Evolutionary conservation across 441 rosid species (phyloP).

Genomic region (Kokia cookei): DNA sequence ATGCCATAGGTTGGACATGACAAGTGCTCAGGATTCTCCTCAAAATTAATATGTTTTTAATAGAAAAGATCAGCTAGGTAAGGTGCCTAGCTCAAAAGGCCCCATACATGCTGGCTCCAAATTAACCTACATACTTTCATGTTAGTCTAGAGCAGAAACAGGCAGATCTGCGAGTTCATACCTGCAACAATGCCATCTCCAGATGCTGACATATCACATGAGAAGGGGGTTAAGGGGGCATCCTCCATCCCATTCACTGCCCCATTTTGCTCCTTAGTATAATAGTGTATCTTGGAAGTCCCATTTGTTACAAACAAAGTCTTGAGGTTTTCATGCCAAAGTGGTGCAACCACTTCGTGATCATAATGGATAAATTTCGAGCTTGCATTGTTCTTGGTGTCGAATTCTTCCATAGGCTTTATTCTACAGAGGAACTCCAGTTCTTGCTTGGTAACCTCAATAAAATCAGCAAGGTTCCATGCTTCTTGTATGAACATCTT

Average conservation of each 20-base stretch:
- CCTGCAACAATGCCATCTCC: slow-evolving; percentile 97
- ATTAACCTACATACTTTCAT: neutral
- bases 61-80: neutral
- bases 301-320: slow-evolving; percentile 89
- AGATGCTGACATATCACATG: slow-evolving; percentile 82
- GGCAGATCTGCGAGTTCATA: slow-evolving; percentile 16
- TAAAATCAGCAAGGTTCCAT: slow-evolving; percentile 69
- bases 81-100: too few relatives aligned
- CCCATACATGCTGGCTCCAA: too few relatives aligned
- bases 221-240: slow-evolving; percentile 73
- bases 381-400: slow-evolving; percentile 47
- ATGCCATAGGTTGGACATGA: too few relatives aligned
- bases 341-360: slow-evolving; percentile 54
- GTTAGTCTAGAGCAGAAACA: neutral
- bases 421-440: slow-evolving; percentile 85
- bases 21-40: too few relatives aligned
- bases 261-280: slow-evolving; percentile 75
- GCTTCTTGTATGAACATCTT: slow-evolving; percentile 57
- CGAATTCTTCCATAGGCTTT: slow-evolving; percentile 58
- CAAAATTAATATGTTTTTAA: too few relatives aligned
- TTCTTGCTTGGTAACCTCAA: slow-evolving; percentile 89
- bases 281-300: slow-evolving; percentile 85
- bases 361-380: slow-evolving; percentile 63
- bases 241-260: slow-evolving; percentile 80
- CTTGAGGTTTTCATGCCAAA: slow-evolving; percentile 82